Evolutionary conservation across 2,329 filamentous ascomycete genomes (phyloP).

Genomic region (Talaromyces sp.): DNA sequence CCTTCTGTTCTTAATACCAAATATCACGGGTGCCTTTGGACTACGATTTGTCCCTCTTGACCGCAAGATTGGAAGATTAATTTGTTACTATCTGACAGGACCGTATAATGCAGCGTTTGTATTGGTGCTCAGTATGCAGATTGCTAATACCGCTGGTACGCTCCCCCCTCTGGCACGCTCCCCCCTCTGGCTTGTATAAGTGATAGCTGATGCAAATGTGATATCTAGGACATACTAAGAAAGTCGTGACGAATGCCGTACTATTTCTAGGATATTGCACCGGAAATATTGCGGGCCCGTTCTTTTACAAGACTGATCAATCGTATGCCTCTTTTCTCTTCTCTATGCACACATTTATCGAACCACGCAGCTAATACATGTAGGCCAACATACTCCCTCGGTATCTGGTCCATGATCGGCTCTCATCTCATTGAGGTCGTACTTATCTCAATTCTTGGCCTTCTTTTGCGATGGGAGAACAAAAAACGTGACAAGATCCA

Average conservation of each 20-base stretch:
- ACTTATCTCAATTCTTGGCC: constrained; percentile 45
- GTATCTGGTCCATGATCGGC: constrained; percentile 58
- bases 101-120: constrained; percentile 56
- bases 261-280: constrained; percentile 59
- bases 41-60: constrained; percentile 52
- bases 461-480: constrained; percentile 50
- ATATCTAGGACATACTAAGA: constrained; percentile 55
- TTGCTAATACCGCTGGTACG: constrained; percentile 44
- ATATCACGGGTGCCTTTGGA: constrained; percentile 57
- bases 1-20: constrained; percentile 56
- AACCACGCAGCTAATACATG: neutral
- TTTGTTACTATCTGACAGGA: constrained; percentile 58
- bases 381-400: constrained; percentile 48
- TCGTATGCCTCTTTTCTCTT: constrained; percentile 25
- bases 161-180: too few species aligned
- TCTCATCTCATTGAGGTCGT: constrained; percentile 52
- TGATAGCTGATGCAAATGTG: neutral
- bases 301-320: constrained; percentile 59
- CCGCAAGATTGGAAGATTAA: constrained; percentile 52
- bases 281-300: constrained; percentile 61
- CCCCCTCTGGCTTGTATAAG: neutral
- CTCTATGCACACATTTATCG: neutral
- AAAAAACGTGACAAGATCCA: constrained; percentile 49
- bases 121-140: constrained; percentile 46
- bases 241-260: constrained; percentile 61